These are phyloP conservation scores for Candida tropicalis DNA, from an alignment of 1,139 yeast species.

Conservation along the genomic window DNA sequence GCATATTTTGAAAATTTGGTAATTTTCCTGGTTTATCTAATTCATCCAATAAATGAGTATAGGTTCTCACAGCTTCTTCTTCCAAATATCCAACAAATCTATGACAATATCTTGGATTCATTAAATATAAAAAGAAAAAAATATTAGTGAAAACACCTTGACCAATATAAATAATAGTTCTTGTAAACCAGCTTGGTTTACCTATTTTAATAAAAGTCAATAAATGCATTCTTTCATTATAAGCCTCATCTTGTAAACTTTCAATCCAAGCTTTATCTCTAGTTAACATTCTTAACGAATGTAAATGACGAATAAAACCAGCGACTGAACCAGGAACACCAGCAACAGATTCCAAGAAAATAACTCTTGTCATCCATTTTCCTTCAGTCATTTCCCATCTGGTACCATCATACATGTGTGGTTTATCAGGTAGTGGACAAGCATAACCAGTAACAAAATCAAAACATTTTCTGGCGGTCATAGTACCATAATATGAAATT, in stretches of 20 bases:
- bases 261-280: conserved; percentile 81
- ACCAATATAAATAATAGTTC: conserved; percentile 58
- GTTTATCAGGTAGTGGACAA: conserved; percentile 43
- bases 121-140: conserved; percentile 63
- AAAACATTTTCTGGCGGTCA: conserved; percentile 49
- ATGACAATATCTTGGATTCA: conserved; percentile 68
- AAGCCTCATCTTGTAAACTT: conserved; percentile 74
- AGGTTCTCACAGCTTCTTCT: conserved; percentile 78
- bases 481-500: conserved; percentile 52
- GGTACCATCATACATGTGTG: conserved; percentile 43
- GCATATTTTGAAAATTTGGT: conserved; percentile 46
- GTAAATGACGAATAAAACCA: conserved; percentile 66
- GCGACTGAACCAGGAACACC: conserved; percentile 85
- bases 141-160: conserved; percentile 74
- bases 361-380: conserved; percentile 69
- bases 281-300: conserved; percentile 58
- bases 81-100: conserved; percentile 79
- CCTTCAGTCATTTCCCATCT: conserved; percentile 60
- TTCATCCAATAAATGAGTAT: conserved; percentile 59
- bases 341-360: conserved; percentile 73
- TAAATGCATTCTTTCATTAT: conserved; percentile 78
- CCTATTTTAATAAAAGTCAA: conserved; percentile 69
- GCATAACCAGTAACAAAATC: conserved; percentile 70
- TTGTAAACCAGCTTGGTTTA: conserved; percentile 63
- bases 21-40: conserved; percentile 55